These are phyloP conservation scores for Cyberlindnera sargentensis DNA, from an alignment of 805 yeast species.

Conservation along the genomic window DNA sequence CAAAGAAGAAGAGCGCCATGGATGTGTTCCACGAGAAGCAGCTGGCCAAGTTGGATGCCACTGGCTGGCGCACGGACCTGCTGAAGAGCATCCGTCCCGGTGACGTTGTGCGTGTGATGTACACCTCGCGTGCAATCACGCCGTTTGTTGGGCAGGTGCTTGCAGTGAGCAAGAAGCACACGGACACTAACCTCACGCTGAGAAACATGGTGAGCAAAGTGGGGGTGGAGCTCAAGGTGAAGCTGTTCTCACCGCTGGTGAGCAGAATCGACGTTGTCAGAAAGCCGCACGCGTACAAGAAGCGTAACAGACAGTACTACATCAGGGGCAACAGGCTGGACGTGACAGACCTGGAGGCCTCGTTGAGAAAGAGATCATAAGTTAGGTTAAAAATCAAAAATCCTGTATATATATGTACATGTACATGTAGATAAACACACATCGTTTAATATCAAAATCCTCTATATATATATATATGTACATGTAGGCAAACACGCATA, in stretches of 20 bases:
- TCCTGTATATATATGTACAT: neutral
- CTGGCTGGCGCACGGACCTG: conserved; percentile 56
- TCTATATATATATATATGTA: neutral
- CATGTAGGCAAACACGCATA: neutral
- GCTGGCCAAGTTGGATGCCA: conserved; percentile 53
- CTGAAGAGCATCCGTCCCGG: conserved; percentile 62
- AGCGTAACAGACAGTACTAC: conserved; percentile 83
- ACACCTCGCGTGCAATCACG: conserved; percentile 47
- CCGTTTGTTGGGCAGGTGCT: conserved; percentile 73
- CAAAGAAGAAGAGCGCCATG: conserved; percentile 8
- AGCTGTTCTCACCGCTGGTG: conserved; percentile 73
- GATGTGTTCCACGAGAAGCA: conserved; percentile 32
- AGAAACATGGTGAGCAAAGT: conserved; percentile 76
- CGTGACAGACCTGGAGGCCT: conserved; percentile 60
- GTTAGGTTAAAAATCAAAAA: neutral
- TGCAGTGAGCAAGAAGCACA: conserved; percentile 63
- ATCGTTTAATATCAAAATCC: too few relatives aligned
- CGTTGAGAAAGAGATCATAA: conserved; percentile 25
- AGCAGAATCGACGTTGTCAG: conserved; percentile 70
- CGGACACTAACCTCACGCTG: conserved; percentile 69
- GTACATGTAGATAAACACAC: neutral
- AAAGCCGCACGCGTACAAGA: conserved; percentile 65
- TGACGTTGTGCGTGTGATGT: conserved; percentile 72
- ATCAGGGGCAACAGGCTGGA: conserved; percentile 75
- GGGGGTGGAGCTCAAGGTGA: conserved; percentile 82